phyloP scores from a whole-genome alignment of 2,329 filamentous ascomycete species.

The Neonectria ditissima region DNA sequence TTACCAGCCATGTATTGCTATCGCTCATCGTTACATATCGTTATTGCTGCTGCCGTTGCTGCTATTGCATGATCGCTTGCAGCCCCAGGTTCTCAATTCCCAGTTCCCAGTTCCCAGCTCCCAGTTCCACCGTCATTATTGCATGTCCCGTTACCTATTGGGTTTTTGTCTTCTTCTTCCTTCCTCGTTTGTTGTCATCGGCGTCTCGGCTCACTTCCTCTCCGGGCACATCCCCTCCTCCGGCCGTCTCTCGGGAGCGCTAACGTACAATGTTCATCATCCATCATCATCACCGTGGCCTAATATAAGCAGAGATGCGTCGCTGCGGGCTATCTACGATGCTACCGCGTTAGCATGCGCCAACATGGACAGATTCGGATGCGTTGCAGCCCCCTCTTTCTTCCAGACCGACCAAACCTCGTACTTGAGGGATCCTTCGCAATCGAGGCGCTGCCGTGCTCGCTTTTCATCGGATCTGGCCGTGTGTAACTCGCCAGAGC shows the following conservation, averaged over 20 bases:
- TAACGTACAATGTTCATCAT: slow-evolving; percentile 4
- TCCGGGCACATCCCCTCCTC: background rate
- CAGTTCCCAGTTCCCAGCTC: background rate
- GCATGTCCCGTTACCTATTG: background rate
- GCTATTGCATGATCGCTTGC: background rate
- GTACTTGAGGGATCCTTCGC: background rate
- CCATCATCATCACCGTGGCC: slow-evolving; percentile 22
- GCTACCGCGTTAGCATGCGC: slow-evolving; percentile 22
- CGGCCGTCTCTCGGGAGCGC: background rate
- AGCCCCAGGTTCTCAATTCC: background rate
- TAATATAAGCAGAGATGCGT: slow-evolving; percentile 24
- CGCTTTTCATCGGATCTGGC: slow-evolving; percentile 2
- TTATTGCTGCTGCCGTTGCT: too few relatives aligned
- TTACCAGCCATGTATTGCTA: background rate
- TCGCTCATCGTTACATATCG: background rate
- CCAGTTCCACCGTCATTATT: background rate
- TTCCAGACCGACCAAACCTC: background rate
- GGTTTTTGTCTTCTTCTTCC: background rate
- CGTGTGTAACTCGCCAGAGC: background rate
- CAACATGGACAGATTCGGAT: slow-evolving; percentile 12
- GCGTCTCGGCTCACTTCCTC: background rate
- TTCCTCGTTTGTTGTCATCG: background rate
- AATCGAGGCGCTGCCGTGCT: background rate
- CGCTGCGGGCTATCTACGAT: slow-evolving; percentile 11
- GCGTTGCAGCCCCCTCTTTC: slow-evolving; percentile 9